These are phyloP conservation scores for Mycosphaerella sp. DNA, from an alignment of 2,329 filamentous ascomycete genomes.

Conservation along the genomic window DNA sequence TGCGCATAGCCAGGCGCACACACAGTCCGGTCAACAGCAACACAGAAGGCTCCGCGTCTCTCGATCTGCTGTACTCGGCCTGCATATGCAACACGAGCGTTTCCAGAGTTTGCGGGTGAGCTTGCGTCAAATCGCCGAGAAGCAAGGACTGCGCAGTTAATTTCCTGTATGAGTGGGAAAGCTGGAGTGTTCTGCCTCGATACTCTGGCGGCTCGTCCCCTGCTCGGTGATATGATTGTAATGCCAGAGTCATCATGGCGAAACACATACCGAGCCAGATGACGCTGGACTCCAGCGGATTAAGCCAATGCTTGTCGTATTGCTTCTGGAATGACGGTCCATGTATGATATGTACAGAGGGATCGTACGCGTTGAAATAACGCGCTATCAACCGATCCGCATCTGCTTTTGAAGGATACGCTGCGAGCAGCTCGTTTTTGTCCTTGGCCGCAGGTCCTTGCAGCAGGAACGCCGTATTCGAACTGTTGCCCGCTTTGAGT, in stretches of 20 bases:
- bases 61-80: constrained; percentile 65
- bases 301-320: constrained; percentile 63
- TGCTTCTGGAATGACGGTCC: constrained; percentile 76
- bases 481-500: constrained; percentile 54
- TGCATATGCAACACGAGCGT: constrained; percentile 70
- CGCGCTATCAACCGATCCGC: constrained; percentile 80
- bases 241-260: constrained; percentile 67
- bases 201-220: constrained; percentile 76
- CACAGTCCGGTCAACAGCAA: constrained; percentile 57
- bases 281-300: constrained; percentile 64
- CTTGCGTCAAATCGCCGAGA: constrained; percentile 69
- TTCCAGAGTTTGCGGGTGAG: constrained; percentile 69
- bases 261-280: constrained; percentile 77
- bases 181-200: constrained; percentile 54
- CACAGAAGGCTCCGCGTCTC: constrained; percentile 66
- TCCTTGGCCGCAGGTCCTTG: constrained; percentile 63
- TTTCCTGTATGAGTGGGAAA: constrained; percentile 54
- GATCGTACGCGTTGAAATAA: constrained; percentile 80
- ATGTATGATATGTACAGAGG: constrained; percentile 51
- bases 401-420: constrained; percentile 72
- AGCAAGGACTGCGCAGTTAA: constrained; percentile 73
- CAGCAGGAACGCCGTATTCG: constrained; percentile 71
- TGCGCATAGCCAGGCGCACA: constrained; percentile 59
- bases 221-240: constrained; percentile 72
- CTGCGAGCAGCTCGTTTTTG: constrained; percentile 69